A percentile compares a stretch with the other conserved stretches of the same genome.
phyloP scores from a whole-genome alignment of 306 rosid species.

The Sicyos baderoa region DNA sequence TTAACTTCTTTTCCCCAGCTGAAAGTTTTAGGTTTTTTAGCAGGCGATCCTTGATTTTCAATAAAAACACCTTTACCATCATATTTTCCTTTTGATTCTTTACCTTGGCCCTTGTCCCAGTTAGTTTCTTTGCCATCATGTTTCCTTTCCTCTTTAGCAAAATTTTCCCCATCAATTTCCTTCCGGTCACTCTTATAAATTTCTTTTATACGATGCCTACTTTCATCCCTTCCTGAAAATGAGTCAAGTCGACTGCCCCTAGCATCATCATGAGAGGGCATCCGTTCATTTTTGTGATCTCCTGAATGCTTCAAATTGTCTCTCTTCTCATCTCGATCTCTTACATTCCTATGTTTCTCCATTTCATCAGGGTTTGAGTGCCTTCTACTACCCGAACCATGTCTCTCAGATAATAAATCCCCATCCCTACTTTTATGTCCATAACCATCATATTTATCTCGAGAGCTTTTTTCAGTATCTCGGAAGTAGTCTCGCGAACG shows the following conservation, averaged over 20 bases:
- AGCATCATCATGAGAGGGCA: constrained; percentile 34
- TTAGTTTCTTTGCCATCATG: constrained; percentile 32
- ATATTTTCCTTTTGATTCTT: constrained; percentile 36
- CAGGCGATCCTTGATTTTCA: constrained; percentile 44
- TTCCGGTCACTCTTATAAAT: constrained; percentile 38
- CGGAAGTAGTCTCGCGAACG: constrained; percentile 47
- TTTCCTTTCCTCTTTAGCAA: constrained; percentile 37
- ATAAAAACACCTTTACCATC: constrained; percentile 20
- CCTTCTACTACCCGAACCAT: constrained; percentile 53
- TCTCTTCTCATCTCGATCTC: constrained; percentile 56
- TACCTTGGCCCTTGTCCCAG: constrained; percentile 38
- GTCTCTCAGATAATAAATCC: constrained; percentile 45
- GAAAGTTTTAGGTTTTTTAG: constrained; percentile 46
- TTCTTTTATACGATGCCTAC: constrained; percentile 36
- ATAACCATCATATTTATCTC: constrained; percentile 52
- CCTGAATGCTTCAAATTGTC: constrained; percentile 47
- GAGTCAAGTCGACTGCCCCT: constrained; percentile 42
- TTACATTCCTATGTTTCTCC: constrained; percentile 42
- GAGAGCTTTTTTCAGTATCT: constrained; percentile 41
- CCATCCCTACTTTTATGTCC: constrained; percentile 50
- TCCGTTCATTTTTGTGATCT: constrained; percentile 46
- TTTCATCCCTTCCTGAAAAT: constrained; percentile 32
- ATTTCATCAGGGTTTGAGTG: constrained; percentile 35
- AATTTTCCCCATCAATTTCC: constrained; percentile 39
- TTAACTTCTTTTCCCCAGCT: constrained; percentile 37